Conservation (phyloP, 2,329 filamentous ascomycete species). For the Capronia coronata region DNA sequence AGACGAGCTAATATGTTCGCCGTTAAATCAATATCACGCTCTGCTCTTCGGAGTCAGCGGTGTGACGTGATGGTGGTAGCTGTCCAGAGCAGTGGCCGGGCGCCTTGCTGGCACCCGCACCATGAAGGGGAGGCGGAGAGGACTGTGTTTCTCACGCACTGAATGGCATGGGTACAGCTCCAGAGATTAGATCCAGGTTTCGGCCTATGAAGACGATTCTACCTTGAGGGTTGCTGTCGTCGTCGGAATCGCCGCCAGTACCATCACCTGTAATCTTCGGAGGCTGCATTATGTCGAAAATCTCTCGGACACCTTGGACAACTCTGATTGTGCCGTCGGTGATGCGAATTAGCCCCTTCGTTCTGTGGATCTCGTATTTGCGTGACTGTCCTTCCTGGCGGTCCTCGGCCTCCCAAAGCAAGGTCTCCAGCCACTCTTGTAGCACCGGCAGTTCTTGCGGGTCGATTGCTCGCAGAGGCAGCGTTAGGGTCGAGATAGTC, state of each 20-base stretch:
- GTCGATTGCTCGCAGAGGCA: conserved; percentile 58
- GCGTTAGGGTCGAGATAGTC: conserved; percentile 74
- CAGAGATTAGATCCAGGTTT: conserved; percentile 33
- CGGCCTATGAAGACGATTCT: conserved; percentile 46
- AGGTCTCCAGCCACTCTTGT: conserved; percentile 72
- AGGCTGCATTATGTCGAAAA: conserved; percentile 80
- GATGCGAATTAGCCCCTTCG: conserved; percentile 72
- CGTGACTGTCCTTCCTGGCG: conserved; percentile 29
- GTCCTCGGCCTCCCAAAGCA: conserved; percentile 64
- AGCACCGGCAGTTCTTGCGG: conserved; percentile 55
- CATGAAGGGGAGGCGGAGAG: too few species aligned
- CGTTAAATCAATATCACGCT: too few species aligned
- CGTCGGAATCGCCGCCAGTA: not conserved
- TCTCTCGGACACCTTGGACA: conserved; percentile 83
- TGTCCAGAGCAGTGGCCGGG: too few species aligned
- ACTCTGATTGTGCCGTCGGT: conserved; percentile 62
- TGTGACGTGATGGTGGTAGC: too few species aligned
- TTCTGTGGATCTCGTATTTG: conserved; percentile 73
- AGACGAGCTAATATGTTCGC: too few species aligned
- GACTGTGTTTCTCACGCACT: not conserved
- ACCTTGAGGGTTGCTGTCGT: conserved; percentile 22
- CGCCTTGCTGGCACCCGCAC: too few species aligned
- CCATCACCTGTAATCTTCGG: conserved; percentile 1
- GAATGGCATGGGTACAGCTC: not conserved
- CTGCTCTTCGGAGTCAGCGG: too few species aligned